Evolutionary conservation across 306 rosid species (phyloP), one percentile per base, ranked within the genome.

Genomic region (Quercus mongolica): DNA sequence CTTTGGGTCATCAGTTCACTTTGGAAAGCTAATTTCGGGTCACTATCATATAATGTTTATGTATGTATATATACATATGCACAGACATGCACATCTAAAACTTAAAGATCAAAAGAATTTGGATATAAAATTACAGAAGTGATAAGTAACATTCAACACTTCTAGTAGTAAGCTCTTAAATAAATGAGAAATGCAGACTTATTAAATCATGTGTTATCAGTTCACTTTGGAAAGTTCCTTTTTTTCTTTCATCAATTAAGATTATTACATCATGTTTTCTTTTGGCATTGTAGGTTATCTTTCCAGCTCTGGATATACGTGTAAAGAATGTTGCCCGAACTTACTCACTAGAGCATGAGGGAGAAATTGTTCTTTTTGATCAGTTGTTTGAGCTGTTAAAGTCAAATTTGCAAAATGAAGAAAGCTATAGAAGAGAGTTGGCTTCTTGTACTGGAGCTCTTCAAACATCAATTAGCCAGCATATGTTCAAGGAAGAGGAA

Each of bases 241-340:
- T 13, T 49, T 26, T 3, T 25, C 38, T 74, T 28, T n/a, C 20
- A 26, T 74, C 30, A 6, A 4, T 63, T 55, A 5, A 46, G 28
- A 38, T 31, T 69, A 31, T 76, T 18, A 75, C 38, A 10, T 19
- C 51, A 49, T 57, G 56, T 56, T 14, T 38, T 20, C 65, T 69
- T 69, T 71, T 21, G 72, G 49, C 69, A 58, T 74, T 76, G 31
- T 76, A 75, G 84, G 84, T 81, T 64, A 81, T 81, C 64, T 81
- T 81, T 70, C 80, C 80, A 30, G 80, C 84, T 41, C 74, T 81
- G 20, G 84, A 81, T 62, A 76, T 20, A 33, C 84, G 84, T 17
- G 84, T 81, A 68, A 81, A 81, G 84, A 81, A 81, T 81, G 76
- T 81, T 69, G 80, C 84, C 13, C 76, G 59, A 6, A 81, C 84